A percentile compares a stretch with the other conserved stretches of the same genome.
Conservation (phyloP, 2,329 filamentous ascomycete species). For the Monosporascus sp. region DNA sequence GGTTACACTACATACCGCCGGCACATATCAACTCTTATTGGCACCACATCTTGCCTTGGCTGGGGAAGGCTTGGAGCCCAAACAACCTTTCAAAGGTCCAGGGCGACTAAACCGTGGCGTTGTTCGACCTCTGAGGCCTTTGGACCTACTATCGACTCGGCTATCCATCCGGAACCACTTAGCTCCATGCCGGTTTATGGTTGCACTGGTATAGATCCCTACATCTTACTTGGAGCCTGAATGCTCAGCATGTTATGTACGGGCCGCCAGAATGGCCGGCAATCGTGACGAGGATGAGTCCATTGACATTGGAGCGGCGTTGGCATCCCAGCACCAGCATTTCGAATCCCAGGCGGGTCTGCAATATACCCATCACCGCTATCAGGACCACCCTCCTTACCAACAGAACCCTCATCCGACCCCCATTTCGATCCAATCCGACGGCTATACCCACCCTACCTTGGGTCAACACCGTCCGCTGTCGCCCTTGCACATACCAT, state of each 20-base stretch:
- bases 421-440: slow-evolving; percentile 6
- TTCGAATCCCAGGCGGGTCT: slow-evolving; percentile 24
- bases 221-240: background rate
- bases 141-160: background rate
- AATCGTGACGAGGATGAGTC: slow-evolving; percentile 39
- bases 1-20: background rate
- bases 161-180: background rate
- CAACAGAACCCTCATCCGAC: slow-evolving; percentile 6
- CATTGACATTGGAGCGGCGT: slow-evolving; percentile 27
- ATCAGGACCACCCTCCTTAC: slow-evolving; percentile 6
- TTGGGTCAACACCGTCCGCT: slow-evolving; percentile 6
- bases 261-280: slow-evolving; percentile 36
- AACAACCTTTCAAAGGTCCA: background rate
- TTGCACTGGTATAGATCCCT: background rate
- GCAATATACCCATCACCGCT: slow-evolving; percentile 21
- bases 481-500: slow-evolving; percentile 22
- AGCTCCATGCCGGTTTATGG: background rate
- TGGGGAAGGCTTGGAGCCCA: background rate
- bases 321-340: slow-evolving; percentile 31
- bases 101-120: background rate
- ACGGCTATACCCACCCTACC: slow-evolving; percentile 4
- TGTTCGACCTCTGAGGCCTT: background rate
- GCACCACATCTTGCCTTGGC: background rate
- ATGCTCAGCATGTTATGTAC: slow-evolving; percentile 21
- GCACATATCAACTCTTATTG: background rate